Evolutionary conservation across 2,329 filamentous ascomycete species (phyloP).

Genomic region (Zymoseptoria tritici): DNA sequence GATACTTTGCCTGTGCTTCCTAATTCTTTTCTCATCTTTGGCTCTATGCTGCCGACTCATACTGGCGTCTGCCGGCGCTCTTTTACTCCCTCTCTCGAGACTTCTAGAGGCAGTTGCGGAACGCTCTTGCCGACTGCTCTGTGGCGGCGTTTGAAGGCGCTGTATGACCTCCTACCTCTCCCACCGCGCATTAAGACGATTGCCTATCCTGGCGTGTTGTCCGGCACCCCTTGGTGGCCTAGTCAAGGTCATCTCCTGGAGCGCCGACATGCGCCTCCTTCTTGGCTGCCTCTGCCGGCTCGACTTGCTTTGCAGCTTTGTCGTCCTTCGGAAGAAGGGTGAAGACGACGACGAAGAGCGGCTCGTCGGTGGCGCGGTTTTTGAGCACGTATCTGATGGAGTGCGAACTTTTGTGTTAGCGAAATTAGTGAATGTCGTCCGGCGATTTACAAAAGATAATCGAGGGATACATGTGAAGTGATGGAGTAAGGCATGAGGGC

Average conservation of each 20-base stretch:
- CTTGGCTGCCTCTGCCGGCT: constrained; percentile 2
- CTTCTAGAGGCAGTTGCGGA: not conserved
- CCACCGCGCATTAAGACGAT: not conserved
- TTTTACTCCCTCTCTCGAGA: not conserved
- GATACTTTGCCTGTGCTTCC: not conserved
- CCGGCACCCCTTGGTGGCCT: not conserved
- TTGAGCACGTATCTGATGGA: constrained; percentile 87
- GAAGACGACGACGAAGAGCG: constrained; percentile 77
- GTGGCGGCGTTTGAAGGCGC: not conserved
- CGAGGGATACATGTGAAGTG: constrained; percentile 24
- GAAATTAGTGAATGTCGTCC: constrained; percentile 15
- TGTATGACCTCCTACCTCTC: not conserved
- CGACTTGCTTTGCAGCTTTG: constrained; percentile 9
- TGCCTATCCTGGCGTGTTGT: not conserved
- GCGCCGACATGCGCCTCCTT: not conserved
- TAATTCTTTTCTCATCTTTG: not conserved
- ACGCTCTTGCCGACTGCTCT: not conserved
- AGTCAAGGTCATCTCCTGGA: not conserved
- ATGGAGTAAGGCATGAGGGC: constrained; percentile 7
- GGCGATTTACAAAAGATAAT: not conserved
- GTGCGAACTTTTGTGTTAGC: constrained; percentile 56
- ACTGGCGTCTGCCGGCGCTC: not conserved
- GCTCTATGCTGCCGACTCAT: not conserved
- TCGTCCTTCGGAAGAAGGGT: constrained; percentile 61
- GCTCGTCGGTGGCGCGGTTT: constrained; percentile 63